phyloP scores from a whole-genome alignment of 1,284 basidiomycete species.

The Cryptococcus sp. region DNA sequence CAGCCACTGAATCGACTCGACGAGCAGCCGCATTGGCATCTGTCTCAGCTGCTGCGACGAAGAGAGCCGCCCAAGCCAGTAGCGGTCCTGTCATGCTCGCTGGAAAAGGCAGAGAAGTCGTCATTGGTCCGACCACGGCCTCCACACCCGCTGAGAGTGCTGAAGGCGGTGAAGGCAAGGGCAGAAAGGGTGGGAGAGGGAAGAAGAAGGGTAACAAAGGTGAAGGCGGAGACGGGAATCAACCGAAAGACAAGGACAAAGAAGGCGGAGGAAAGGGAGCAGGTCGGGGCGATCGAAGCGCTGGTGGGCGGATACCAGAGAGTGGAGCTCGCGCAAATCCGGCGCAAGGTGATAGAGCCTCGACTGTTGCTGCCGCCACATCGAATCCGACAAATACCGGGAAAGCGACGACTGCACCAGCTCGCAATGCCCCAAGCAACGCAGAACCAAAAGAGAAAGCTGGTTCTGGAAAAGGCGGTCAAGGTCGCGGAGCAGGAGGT shows the following conservation, averaged over 20 bases:
- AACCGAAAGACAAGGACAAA: conserved; percentile 11
- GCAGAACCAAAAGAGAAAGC: too few species aligned
- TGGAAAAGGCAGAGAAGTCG: conserved; percentile 46
- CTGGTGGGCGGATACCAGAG: neutral
- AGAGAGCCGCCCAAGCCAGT: conserved; percentile 32
- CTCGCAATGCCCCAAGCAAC: neutral
- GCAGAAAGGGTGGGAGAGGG: conserved; percentile 5
- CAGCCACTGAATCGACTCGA: conserved; percentile 19
- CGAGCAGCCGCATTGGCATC: conserved; percentile 38
- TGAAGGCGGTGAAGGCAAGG: conserved; percentile 7
- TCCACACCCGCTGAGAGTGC: conserved; percentile 5
- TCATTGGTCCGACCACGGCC: conserved; percentile 15
- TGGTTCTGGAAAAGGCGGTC: neutral
- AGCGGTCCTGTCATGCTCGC: conserved; percentile 36
- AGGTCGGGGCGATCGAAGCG: neutral
- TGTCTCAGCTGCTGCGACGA: conserved; percentile 36
- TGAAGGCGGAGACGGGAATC: conserved; percentile 7
- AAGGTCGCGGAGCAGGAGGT: conserved; percentile 9
- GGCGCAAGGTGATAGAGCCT: neutral
- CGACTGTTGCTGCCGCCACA: too few species aligned
- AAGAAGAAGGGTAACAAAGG: neutral
- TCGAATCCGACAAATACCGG: neutral
- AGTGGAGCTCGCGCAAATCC: neutral
- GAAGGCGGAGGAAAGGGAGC: neutral
- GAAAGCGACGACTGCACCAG: neutral